phyloP scores from a whole-genome alignment of 1,284 basidiomycete species.

The Termitomyces sp. region DNA sequence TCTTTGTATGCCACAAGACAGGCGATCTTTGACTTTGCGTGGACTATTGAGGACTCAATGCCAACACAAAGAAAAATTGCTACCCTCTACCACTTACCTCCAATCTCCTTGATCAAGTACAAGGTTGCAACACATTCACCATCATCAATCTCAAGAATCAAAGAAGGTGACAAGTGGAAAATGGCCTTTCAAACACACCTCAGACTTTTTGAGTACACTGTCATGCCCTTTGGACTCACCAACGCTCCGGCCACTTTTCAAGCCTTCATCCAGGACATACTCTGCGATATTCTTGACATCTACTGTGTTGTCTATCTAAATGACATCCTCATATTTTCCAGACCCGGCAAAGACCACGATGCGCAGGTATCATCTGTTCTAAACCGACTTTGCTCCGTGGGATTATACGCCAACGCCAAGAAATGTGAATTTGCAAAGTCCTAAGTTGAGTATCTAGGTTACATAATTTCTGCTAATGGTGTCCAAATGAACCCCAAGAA shows the following conservation, averaged over 20 bases:
- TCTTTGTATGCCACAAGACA: no score
- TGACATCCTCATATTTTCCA: background rate
- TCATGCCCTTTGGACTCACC: background rate
- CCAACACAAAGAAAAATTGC: no score
- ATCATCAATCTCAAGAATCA: background rate
- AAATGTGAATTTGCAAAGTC: background rate
- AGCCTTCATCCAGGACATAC: no score
- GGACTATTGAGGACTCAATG: no score
- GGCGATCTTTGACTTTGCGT: no score
- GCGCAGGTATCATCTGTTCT: background rate
- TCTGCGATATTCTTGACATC: no score
- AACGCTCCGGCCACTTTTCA: background rate
- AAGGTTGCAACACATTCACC: no score
- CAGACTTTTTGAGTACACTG: background rate
- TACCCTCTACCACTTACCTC: no score
- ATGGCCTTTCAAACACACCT: background rate
- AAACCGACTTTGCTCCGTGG: background rate
- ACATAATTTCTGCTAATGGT: slow-evolving; percentile 28
- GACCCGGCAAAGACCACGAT: background rate
- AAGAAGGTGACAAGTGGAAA: background rate
- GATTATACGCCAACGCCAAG: no score
- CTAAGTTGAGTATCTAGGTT: slow-evolving; percentile 36
- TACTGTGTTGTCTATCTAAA: background rate
- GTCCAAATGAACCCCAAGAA: slow-evolving; percentile 28
- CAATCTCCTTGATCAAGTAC: no score